These are phyloP conservation scores for Dentipellis sp. DNA, from an alignment of 768 basidiomycete genomes.

Conservation along the genomic window DNA sequence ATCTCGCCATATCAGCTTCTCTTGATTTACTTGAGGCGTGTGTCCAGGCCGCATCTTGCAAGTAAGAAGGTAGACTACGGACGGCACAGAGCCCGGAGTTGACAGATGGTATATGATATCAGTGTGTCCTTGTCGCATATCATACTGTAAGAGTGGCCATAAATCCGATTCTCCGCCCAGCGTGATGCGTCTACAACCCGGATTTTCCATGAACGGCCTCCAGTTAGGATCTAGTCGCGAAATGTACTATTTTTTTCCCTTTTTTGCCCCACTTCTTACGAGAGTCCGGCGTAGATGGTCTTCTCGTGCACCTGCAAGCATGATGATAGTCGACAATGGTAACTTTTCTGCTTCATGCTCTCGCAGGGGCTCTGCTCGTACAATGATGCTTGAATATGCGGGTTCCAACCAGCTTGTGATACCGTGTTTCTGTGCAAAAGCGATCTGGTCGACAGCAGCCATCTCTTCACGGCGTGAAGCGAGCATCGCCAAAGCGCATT, in stretches of 20 bases:
- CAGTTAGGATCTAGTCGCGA: too few relatives aligned
- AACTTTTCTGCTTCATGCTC: not conserved
- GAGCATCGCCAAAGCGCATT: constrained; percentile 7
- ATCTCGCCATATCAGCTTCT: too few relatives aligned
- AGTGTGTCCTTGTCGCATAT: too few relatives aligned
- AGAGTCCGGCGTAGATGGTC: not conserved
- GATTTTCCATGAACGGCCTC: too few relatives aligned
- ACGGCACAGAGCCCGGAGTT: too few relatives aligned
- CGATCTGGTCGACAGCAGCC: constrained; percentile 13
- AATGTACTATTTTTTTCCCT: not conserved
- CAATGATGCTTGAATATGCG: constrained; percentile 7
- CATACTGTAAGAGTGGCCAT: too few relatives aligned
- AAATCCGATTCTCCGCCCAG: too few relatives aligned
- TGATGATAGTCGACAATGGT: not conserved
- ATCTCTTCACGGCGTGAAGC: not conserved
- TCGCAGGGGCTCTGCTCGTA: constrained; percentile 2
- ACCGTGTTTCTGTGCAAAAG: constrained; percentile 12
- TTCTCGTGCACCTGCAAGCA: not conserved
- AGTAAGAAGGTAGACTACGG: too few relatives aligned
- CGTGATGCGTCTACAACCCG: too few relatives aligned
- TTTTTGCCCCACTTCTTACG: not conserved
- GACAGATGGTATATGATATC: too few relatives aligned
- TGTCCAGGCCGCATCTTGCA: too few relatives aligned
- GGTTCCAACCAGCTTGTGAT: constrained; percentile 15
- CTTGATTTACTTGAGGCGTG: too few relatives aligned